Base-by-base conservation (phyloP, 2,329 filamentous ascomycete genomes). In the Scleromitrula shiraiana region DNA sequence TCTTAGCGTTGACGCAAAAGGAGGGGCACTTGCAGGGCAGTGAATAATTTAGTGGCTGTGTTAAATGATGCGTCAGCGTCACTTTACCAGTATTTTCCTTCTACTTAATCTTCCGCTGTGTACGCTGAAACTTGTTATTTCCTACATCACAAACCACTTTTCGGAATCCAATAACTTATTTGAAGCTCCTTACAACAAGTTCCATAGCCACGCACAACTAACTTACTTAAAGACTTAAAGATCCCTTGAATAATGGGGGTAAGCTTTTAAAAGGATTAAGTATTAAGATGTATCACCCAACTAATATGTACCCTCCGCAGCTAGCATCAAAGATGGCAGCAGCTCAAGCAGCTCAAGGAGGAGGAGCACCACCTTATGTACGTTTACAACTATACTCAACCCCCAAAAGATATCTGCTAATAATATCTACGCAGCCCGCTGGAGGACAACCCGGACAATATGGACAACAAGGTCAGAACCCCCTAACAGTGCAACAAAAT, bases 241-340 rank as follows among this genome's bases (percentile, higher is more conserved):
- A 26, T 41, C 41, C 24, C 29, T 47, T 41, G 22, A 46, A 46
- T 17, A 36, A 47, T 47, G 45, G 45, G 45, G 45, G 45, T 47
- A 42, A 47, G 45, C 37, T 47, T 47, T 47, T 47, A 47, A 42
- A 38, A 32, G 24, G 20, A 32, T 35, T 36, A 8, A 23, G 24
- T 33, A 17, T 19, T 12, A 42, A 22, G 17, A 47, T 47, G 45
- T 42, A 47, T 32, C 38, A 37, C 41, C 27, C 32, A 20, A 47
- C 45, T 47, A 47, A 47, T 32, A 24, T 12, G 15, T 47, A 47
- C 35, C 29, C 35, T 27, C 37, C 37, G 17, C 45, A 47, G 45
- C 45, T 47, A 22, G 45, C 45, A 35, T 42, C 38, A 27, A 47
- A 47, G 29, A 47, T 47, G 45, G 37, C 45, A 47, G 45, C 45